Conservation (phyloP, 495 filamentous ascomycete genomes). For the Paragyromitra xinjiangensis region DNA sequence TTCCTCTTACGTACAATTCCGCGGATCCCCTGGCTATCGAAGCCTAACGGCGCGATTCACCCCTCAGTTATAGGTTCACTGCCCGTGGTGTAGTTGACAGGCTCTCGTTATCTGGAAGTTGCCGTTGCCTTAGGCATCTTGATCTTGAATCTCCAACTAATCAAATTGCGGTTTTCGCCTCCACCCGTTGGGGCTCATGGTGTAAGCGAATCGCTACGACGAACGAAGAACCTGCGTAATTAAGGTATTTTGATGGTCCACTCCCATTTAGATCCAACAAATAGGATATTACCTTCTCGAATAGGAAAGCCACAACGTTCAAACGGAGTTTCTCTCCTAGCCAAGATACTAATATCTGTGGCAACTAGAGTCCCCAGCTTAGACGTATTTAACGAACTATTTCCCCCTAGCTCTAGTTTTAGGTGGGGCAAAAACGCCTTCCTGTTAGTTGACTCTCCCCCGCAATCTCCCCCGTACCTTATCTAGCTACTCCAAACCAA, state of each 20-base stretch:
- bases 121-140: neutral
- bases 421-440: conserved; percentile 16
- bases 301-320: conserved; percentile 21
- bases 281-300: conserved; percentile 34
- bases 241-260: neutral
- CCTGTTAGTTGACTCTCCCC: conserved; percentile 17
- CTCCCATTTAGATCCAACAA: neutral
- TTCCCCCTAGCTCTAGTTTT: neutral
- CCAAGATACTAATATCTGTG: neutral
- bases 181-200: neutral
- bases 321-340: conserved; percentile 17
- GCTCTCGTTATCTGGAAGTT: conserved; percentile 26
- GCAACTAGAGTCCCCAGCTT: neutral
- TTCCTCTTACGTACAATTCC: conserved; percentile 24
- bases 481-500: conserved; percentile 7
- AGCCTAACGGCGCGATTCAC: neutral
- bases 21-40: neutral
- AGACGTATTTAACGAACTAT: neutral
- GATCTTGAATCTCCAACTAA: neutral
- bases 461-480: conserved; percentile 24
- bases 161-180: conserved; percentile 17
- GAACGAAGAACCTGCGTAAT: neutral
- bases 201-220: conserved; percentile 5
- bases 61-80: neutral
- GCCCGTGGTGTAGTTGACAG: conserved; percentile 36